These are phyloP conservation scores for Epichloe gansuensis DNA, from an alignment of 2,329 filamentous ascomycete species.

Conservation along the genomic window DNA sequence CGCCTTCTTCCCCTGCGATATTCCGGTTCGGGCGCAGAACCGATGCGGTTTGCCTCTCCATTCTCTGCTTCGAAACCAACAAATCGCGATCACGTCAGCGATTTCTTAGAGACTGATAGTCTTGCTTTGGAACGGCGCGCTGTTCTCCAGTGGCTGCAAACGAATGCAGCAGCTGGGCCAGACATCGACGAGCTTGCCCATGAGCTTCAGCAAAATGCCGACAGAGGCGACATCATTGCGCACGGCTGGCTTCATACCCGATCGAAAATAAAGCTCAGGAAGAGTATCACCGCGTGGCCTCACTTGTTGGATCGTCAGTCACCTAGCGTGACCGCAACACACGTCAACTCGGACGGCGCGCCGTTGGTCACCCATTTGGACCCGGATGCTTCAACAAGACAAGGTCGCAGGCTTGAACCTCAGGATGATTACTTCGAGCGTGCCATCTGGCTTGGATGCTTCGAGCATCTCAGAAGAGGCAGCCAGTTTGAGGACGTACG, in stretches of 20 bases:
- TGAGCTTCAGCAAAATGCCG: constrained; percentile 62
- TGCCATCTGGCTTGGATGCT: constrained; percentile 87
- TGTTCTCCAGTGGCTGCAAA: constrained; percentile 77
- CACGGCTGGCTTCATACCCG: constrained; percentile 90
- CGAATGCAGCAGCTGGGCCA: constrained; percentile 55
- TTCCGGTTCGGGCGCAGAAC: constrained; percentile 18
- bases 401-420: constrained; percentile 61
- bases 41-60: constrained; percentile 20
- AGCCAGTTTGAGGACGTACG: constrained; percentile 58
- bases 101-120: constrained; percentile 62
- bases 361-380: constrained; percentile 77
- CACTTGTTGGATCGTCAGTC: constrained; percentile 52
- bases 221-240: constrained; percentile 68
- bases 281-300: constrained; percentile 59
- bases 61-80: constrained; percentile 16
- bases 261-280: constrained; percentile 78
- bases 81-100: constrained; percentile 29
- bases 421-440: constrained; percentile 83
- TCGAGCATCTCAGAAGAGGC: constrained; percentile 83
- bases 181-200: constrained; percentile 65
- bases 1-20: constrained; percentile 62
- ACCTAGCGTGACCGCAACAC: constrained; percentile 40
- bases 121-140: constrained; percentile 65
- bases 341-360: constrained; percentile 46
- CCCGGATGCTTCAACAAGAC: constrained; percentile 75